Evolutionary conservation across 2,329 filamentous ascomycete species (phyloP).

Genomic region (Aspergillus sp.): DNA sequence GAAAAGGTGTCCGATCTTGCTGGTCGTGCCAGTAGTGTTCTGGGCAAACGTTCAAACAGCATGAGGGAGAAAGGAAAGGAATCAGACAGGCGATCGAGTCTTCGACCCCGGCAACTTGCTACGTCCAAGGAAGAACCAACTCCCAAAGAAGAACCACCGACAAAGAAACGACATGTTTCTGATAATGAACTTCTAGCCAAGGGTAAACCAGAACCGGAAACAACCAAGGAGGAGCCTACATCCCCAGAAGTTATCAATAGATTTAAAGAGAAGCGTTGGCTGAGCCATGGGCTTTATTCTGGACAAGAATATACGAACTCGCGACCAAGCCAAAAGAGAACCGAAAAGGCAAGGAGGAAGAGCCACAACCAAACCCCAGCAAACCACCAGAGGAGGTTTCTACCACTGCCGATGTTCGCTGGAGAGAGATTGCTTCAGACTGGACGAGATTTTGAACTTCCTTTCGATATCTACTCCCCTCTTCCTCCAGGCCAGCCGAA

Average conservation of each 20-base stretch:
- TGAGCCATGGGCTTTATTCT: slow-evolving; percentile 80
- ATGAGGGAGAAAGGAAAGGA: slow-evolving; percentile 58
- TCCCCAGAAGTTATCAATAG: slow-evolving; percentile 22
- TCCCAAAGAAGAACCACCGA: slow-evolving; percentile 25
- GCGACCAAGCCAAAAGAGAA: slow-evolving; percentile 50
- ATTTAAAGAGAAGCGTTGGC: slow-evolving; percentile 68
- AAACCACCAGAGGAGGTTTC: slow-evolving; percentile 41
- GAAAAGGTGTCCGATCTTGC: slow-evolving; percentile 46
- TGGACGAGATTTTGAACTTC: slow-evolving; percentile 81
- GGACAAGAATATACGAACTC: slow-evolving; percentile 65
- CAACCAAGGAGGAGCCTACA: slow-evolving; percentile 20
- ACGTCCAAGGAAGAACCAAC: slow-evolving; percentile 25
- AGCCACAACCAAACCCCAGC: slow-evolving; percentile 26
- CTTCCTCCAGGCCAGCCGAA: slow-evolving; percentile 83
- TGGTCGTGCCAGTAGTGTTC: slow-evolving; percentile 50
- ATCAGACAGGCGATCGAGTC: slow-evolving; percentile 54
- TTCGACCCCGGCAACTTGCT: slow-evolving; percentile 50
- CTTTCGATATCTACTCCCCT: slow-evolving; percentile 86
- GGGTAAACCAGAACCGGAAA: slow-evolving; percentile 18
- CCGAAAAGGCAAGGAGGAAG: slow-evolving; percentile 37
- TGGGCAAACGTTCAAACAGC: slow-evolving; percentile 63
- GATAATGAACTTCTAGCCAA: slow-evolving; percentile 32
- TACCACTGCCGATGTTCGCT: slow-evolving; percentile 78
- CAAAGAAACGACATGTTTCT: slow-evolving; percentile 46
- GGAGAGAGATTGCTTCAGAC: slow-evolving; percentile 69